phyloP scores from a whole-genome alignment of 345 rosid species.

The Punica granatum region DNA sequence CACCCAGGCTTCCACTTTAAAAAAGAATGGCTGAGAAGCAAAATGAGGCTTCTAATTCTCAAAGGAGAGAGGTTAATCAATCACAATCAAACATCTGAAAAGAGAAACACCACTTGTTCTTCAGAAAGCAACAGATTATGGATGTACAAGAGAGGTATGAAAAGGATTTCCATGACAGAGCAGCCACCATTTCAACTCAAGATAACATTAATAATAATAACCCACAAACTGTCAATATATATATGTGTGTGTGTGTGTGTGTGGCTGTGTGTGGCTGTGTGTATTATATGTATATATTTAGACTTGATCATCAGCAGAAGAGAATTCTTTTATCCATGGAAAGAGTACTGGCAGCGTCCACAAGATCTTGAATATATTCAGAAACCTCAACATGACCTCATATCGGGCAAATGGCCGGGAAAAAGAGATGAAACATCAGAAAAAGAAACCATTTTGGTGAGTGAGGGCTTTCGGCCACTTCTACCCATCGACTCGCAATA shows the following conservation, averaged over 20 bases:
- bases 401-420: neutral
- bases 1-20: neutral
- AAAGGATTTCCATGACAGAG: neutral
- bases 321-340: neutral
- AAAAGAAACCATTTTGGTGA: slow-evolving; percentile 18
- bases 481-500: slow-evolving; percentile 33
- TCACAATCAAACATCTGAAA: neutral
- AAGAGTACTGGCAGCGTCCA: too few relatives aligned
- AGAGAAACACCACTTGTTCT: neutral
- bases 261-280: too few relatives aligned
- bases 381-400: neutral
- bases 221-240: too few relatives aligned
- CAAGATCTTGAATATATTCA: neutral
- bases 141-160: neutral
- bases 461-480: slow-evolving; percentile 41
- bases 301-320: neutral
- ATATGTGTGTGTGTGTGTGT: too few relatives aligned
- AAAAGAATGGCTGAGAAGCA: neutral
- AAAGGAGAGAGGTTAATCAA: neutral
- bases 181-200: neutral
- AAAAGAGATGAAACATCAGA: neutral
- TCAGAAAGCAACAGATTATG: neutral
- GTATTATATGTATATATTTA: too few relatives aligned
- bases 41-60: neutral
- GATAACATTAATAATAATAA: neutral